Base-by-base conservation (phyloP, 768 basidiomycete species). In the Suillus brevipes region DNA sequence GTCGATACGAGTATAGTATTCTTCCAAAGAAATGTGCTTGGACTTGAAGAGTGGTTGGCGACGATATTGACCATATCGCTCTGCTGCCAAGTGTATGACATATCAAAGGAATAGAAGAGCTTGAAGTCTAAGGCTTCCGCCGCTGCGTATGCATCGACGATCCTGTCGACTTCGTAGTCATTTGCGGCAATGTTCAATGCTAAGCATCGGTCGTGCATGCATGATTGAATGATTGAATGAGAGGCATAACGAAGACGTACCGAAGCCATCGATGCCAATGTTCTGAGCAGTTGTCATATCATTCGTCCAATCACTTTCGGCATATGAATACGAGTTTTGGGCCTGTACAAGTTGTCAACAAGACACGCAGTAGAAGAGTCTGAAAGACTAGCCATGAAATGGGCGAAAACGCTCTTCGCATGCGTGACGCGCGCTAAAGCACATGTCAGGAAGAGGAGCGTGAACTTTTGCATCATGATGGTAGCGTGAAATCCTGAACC, bases 61-160 rank as follows among this genome's bases (percentile, higher is more conserved):
- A 55, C 20, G 12, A 53, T 16, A 65, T 70, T n/a, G 64, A 58
- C 73, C 71, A 74, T 14, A 63, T 58, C 34, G 49, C 67, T n/a
- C 72, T 70, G 77, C 78, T 77, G 65, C 80, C 80, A 61, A 36
- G 60, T 52, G n/a, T 55, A 53, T 6, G 60, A n/a, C 31, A 61
- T 61, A n/a, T 61, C 63, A 79, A 77, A 55, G 37, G 75, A 78
- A 63, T 78, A 65, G 70, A 80, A 78, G 20, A 80, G 66, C 70
- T 78, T 77, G 73, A 79, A 79, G 49, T 69, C 68, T 42, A 70
- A 63, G 25, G 70, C 66, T 38, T 75, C 79, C 2, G 76, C 69
- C 0, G 71, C 81, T 38, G 70, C 50, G 66, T 77, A 81, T 12
- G 80, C 80, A 50, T 72, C 72, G 2, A 72, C 71, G 23, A 81